Percentiles rank a stretch among this genome's conserved stretches.
Evolutionary conservation across 2,329 filamentous ascomycete species (phyloP).

Genomic region (Lecanicillium sp.): DNA sequence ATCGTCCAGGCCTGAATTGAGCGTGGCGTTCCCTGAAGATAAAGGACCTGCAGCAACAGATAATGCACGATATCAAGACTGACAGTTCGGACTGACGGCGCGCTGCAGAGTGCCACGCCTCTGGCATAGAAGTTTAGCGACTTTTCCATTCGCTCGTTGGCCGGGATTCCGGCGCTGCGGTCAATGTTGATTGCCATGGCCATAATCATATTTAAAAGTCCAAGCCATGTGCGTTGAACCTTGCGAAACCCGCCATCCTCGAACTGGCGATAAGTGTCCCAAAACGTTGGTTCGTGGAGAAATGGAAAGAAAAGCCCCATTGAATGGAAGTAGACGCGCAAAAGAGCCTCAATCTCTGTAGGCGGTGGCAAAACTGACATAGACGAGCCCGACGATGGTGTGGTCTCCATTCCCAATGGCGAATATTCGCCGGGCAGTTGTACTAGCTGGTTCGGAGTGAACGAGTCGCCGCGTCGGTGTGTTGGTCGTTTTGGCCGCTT

Average conservation of each 20-base stretch:
- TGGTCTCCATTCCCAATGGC: slow-evolving; percentile 4
- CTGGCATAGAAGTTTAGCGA: slow-evolving; percentile 37
- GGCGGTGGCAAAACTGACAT: slow-evolving; percentile 12
- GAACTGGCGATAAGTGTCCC: slow-evolving; percentile 14
- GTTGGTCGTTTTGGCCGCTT: slow-evolving; percentile 2
- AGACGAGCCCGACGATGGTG: background rate
- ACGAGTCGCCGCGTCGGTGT: background rate
- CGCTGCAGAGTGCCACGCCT: slow-evolving; percentile 33
- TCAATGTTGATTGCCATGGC: slow-evolving; percentile 34
- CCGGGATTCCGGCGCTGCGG: slow-evolving; percentile 17
- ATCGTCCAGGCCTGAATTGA: slow-evolving; percentile 45
- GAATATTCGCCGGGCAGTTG: slow-evolving; percentile 1
- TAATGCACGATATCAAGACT: slow-evolving; percentile 41
- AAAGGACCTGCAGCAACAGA: slow-evolving; percentile 39
- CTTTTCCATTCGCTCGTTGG: slow-evolving; percentile 25
- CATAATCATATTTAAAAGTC: slow-evolving; percentile 40
- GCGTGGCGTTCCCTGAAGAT: slow-evolving; percentile 44
- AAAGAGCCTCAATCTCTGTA: slow-evolving; percentile 12
- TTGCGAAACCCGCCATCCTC: slow-evolving; percentile 16
- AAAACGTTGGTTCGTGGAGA: slow-evolving; percentile 17
- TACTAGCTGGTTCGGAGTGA: background rate
- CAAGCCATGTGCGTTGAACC: slow-evolving; percentile 40
- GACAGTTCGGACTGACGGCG: slow-evolving; percentile 28
- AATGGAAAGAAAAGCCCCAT: slow-evolving; percentile 22
- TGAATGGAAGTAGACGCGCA: slow-evolving; percentile 17